Evolutionary conservation across 768 basidiomycete species (phyloP).

Genomic region (Mycena amicta): DNA sequence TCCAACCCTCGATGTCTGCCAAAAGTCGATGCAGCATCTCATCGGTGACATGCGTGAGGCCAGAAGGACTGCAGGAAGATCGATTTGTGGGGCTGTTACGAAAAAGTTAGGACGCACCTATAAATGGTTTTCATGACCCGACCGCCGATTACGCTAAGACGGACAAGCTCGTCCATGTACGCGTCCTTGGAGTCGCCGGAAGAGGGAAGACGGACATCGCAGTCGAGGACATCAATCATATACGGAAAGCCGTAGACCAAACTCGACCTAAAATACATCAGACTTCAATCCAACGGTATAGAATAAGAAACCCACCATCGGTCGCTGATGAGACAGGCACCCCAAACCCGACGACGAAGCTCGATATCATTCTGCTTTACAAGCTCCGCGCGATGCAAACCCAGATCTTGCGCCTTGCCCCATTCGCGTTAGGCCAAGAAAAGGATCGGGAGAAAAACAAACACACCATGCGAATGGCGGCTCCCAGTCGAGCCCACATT

Average conservation of each 20-base stretch:
- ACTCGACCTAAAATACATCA: slow-evolving; percentile 60
- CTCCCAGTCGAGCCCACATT: slow-evolving; percentile 83
- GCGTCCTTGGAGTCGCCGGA: slow-evolving; percentile 78
- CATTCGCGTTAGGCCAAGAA: slow-evolving; percentile 9
- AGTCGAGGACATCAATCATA: slow-evolving; percentile 96
- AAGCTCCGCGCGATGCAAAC: slow-evolving; percentile 89
- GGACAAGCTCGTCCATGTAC: slow-evolving; percentile 90
- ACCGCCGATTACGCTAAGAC: slow-evolving; percentile 89
- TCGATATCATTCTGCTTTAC: slow-evolving; percentile 78
- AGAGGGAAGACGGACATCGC: slow-evolving; percentile 91
- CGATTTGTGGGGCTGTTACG: slow-evolving; percentile 7
- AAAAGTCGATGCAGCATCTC: slow-evolving; percentile 69
- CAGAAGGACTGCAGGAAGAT: slow-evolving; percentile 66
- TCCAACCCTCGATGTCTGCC: slow-evolving; percentile 75
- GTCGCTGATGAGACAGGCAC: slow-evolving; percentile 91
- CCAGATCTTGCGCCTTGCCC: slow-evolving; percentile 89
- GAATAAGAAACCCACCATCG: slow-evolving; percentile 64
- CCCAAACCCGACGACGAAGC: slow-evolving; percentile 89
- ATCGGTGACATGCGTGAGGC: slow-evolving; percentile 83
- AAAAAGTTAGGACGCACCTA: slow-evolving; percentile 50
- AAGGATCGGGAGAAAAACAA: not conserved
- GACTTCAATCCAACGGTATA: slow-evolving; percentile 6
- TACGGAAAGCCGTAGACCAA: slow-evolving; percentile 90
- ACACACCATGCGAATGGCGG: slow-evolving; percentile 88
- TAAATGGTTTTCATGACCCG: slow-evolving; percentile 93